A percentile compares a stretch with the other conserved stretches of the same genome.
These are phyloP conservation scores for sunflower (Helianthus annuus) DNA, from an alignment of 129 eudicot species.

Conservation along the genomic window DNA sequence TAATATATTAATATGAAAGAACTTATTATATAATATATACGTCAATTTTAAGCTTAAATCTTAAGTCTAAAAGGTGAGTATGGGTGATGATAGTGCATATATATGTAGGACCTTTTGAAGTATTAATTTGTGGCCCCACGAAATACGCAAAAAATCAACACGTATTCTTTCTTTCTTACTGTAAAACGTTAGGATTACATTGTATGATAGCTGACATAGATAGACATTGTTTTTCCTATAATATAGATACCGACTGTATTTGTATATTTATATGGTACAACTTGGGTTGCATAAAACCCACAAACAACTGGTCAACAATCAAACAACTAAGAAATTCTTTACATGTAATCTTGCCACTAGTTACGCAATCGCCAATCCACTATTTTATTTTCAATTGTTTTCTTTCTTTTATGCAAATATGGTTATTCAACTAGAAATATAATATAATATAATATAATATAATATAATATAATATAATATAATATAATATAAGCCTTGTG, in stretches of 20 bases:
- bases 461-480: too few species aligned
- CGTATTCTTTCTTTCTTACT: neutral
- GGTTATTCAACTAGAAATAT: neutral
- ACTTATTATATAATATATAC: too few species aligned
- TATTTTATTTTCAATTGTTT: neutral
- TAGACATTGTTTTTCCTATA: too few species aligned
- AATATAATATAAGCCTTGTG: too few species aligned
- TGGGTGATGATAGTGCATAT: too few species aligned
- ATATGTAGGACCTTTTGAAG: neutral
- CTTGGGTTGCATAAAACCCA: constrained; percentile 2
- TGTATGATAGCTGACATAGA: neutral
- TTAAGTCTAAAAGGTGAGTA: too few species aligned
- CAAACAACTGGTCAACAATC: constrained; percentile 22
- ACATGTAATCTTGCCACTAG: constrained; percentile 21
- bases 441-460: too few species aligned
- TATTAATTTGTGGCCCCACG: neutral
- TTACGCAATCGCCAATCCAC: constrained; percentile 19
- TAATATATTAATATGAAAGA: too few species aligned
- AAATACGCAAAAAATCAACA: neutral
- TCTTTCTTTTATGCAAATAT: neutral
- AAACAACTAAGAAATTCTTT: constrained; percentile 10
- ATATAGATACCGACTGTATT: neutral
- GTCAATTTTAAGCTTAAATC: too few species aligned
- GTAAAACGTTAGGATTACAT: neutral
- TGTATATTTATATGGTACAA: neutral